Evolutionary conservation across 148 eudicot genomes (phyloP), one percentile per base, ranked within the genome.

Genomic region (Nepenthes mirabilis): DNA sequence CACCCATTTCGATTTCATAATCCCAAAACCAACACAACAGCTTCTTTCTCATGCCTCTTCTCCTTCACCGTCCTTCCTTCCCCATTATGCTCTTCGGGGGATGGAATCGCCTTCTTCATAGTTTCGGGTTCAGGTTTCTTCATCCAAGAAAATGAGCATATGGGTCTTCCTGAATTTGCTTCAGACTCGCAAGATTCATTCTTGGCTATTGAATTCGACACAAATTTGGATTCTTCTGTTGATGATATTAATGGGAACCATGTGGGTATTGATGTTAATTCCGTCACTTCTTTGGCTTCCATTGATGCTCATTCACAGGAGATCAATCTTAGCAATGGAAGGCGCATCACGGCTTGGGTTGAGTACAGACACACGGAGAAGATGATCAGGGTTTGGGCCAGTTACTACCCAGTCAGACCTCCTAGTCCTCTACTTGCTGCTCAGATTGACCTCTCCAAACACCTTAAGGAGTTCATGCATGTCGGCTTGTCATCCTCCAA

Each of bases 71-170:
- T 84, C 67, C 62, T 63, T 53, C 65, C 78, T 37, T 40, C 71
- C 14, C 48, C 71, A 53, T 33, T 66, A 34, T 87, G 83, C 34
- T 70, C 82, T n/a, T 70, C 59, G 2, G 90, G 90, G 7, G 95
- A 87, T 47, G 90, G 95, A 0, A 10, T 87, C 9, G 79, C 88
- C 2, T 87, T 87, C 57, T 34, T 87, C 14, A 78, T 87, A 58
- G 58, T 83, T 7, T 80, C 83, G 0, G 65, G 73, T 51, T 33
- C 61, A 0, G 70, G 57, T 2, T 68, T 69, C 4, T 63, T 61
- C 14, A 61, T 49, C 32, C 57, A 47, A 6, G 49, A 47, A 11
- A 66, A 63, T 34, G 83, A 85, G 2, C 71, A 60, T 54, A 58
- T 84, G 77, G 86, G 90, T 50, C 78, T 84, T 11, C 87, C 84